These are phyloP conservation scores for Lojkania enalia DNA, from an alignment of 2,329 filamentous ascomycete species.

Conservation along the genomic window DNA sequence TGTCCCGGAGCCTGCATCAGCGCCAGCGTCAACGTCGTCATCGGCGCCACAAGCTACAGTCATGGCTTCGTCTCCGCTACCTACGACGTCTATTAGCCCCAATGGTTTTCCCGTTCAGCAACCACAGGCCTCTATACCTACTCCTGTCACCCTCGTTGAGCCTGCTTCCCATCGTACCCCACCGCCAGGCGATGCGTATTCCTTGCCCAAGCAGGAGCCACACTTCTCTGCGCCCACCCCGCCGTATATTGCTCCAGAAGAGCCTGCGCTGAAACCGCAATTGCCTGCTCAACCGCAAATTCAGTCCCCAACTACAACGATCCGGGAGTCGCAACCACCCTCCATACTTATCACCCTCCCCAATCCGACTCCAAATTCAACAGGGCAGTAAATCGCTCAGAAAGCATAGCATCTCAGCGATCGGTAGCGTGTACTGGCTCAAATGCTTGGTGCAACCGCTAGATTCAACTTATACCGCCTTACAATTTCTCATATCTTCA, in stretches of 20 bases:
- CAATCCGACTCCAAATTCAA: conserved; percentile 2
- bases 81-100: neutral
- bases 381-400: conserved; percentile 2
- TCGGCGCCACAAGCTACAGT: neutral
- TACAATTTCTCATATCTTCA: too few relatives aligned
- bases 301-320: neutral
- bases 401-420: too few relatives aligned
- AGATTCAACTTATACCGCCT: too few relatives aligned
- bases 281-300: too few relatives aligned
- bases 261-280: conserved; percentile 1
- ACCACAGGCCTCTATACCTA: neutral
- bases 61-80: neutral
- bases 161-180: neutral
- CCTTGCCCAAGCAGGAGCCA: conserved; percentile 8
- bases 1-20: neutral
- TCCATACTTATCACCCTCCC: conserved; percentile 1
- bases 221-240: conserved; percentile 11
- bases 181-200: conserved; percentile 3
- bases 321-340: neutral
- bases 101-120: conserved; percentile 1
- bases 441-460: too few relatives aligned
- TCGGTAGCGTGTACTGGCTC: too few relatives aligned
- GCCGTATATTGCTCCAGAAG: conserved; percentile 10
- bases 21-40: neutral
- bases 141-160: neutral